Conservation (phyloP, 257 asterid genomes). For the Solanum pinnatisectum region DNA sequence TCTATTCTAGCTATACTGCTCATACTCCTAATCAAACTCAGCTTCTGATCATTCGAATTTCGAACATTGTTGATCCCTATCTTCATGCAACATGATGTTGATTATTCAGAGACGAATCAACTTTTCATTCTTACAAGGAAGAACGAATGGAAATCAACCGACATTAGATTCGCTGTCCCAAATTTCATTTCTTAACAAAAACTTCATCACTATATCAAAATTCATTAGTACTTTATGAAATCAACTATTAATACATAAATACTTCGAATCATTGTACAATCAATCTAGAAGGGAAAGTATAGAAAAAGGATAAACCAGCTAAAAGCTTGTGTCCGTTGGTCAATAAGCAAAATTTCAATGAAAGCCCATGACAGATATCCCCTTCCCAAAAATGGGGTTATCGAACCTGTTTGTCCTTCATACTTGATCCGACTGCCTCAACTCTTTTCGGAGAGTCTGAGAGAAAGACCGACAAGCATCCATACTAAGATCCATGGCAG, state of each 20-base stretch:
- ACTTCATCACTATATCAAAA: neutral
- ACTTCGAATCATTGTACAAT: neutral
- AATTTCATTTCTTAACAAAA: neutral
- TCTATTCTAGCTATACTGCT: neutral
- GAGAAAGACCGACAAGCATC: conserved; percentile 77
- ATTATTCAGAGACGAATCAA: neutral
- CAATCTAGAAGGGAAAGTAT: neutral
- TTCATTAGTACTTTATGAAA: neutral
- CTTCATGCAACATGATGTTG: neutral
- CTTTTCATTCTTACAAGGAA: neutral
- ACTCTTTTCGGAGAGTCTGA: conserved; percentile 65
- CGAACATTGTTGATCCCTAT: neutral
- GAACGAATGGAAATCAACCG: neutral
- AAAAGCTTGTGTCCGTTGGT: neutral
- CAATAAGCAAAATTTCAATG: neutral
- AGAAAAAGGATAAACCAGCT: neutral
- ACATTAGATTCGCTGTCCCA: neutral
- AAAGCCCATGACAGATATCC: neutral
- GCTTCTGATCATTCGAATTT: neutral
- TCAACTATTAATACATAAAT: neutral
- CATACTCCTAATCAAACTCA: neutral
- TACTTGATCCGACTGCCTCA: conserved; percentile 42
- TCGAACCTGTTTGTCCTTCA: neutral
- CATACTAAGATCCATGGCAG: conserved; percentile 86
- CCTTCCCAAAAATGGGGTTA: neutral